These are phyloP conservation scores for Bjerkandera adusta DNA, from an alignment of 1,284 basidiomycete genomes.

Conservation along the genomic window DNA sequence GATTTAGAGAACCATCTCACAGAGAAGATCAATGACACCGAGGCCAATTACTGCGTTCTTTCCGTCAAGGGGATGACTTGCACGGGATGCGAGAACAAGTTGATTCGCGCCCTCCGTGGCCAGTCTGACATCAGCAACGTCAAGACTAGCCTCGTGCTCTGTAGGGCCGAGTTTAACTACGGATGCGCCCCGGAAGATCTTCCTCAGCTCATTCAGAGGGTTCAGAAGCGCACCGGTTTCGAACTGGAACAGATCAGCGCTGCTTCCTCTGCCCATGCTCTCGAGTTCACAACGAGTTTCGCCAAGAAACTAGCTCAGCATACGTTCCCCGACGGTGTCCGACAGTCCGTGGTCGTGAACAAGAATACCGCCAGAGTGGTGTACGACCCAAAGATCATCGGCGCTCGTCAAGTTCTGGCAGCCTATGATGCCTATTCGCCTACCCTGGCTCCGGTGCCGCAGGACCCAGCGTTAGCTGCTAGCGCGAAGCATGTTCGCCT, in stretches of 20 bases:
- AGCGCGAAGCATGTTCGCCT: conserved; percentile 29
- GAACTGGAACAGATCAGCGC: conserved; percentile 23
- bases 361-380: conserved; percentile 21
- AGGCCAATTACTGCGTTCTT: conserved; percentile 15
- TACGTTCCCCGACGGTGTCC: conserved; percentile 22
- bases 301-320: conserved; percentile 19
- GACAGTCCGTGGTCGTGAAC: conserved; percentile 13
- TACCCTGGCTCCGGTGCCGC: conserved; percentile 24
- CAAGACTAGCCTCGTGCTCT: conserved; percentile 33
- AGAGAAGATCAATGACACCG: not conserved
- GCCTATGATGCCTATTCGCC: conserved; percentile 24
- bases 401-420: conserved; percentile 25
- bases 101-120: conserved; percentile 24
- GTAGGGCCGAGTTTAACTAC: conserved; percentile 32
- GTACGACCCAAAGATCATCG: conserved; percentile 25
- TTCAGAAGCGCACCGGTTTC: conserved; percentile 32
- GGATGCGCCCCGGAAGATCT: conserved; percentile 21
- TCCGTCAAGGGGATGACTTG: conserved; percentile 34
- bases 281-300: conserved; percentile 17
- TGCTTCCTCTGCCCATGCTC: conserved; percentile 17
- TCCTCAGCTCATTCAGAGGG: conserved; percentile 21
- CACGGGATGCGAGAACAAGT: conserved; percentile 33
- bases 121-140: conserved; percentile 25
- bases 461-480: conserved; percentile 27
- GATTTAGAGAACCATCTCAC: not conserved